These are phyloP conservation scores for Erysiphe pulchra DNA, from an alignment of 2,329 filamentous ascomycete genomes.

Conservation along the genomic window DNA sequence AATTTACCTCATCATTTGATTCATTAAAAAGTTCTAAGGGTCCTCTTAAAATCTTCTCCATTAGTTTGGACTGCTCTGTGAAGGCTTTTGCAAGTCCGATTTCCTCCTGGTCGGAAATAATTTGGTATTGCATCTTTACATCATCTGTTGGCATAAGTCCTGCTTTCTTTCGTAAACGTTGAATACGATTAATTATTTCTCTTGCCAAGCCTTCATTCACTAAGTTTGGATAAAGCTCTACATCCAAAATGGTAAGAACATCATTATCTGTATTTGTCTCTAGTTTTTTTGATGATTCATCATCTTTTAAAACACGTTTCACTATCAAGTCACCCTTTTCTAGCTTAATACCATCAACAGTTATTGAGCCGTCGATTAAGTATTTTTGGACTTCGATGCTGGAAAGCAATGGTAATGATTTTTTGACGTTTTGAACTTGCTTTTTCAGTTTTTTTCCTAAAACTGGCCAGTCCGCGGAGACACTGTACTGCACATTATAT, in stretches of 20 bases:
- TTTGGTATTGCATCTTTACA: slow-evolving; percentile 77
- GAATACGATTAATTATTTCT: slow-evolving; percentile 81
- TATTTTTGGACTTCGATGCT: slow-evolving; percentile 64
- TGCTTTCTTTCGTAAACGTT: slow-evolving; percentile 81
- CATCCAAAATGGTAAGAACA: slow-evolving; percentile 75
- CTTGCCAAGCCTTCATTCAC: slow-evolving; percentile 70
- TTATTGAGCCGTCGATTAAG: slow-evolving; percentile 44
- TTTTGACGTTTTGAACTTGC: slow-evolving; percentile 75
- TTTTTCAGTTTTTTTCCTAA: slow-evolving; percentile 96
- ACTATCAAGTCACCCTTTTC: slow-evolving; percentile 64
- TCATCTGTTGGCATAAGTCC: slow-evolving; percentile 80
- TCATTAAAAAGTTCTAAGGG: slow-evolving; percentile 45
- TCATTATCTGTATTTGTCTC: slow-evolving; percentile 78
- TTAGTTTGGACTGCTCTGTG: slow-evolving; percentile 35
- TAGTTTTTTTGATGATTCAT: slow-evolving; percentile 42
- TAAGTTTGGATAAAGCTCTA: slow-evolving; percentile 57
- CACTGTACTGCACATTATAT: slow-evolving; percentile 81
- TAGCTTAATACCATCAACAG: slow-evolving; percentile 67
- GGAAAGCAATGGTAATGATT: slow-evolving; percentile 54
- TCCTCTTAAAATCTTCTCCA: slow-evolving; percentile 55
- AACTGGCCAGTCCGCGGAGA: slow-evolving; percentile 75
- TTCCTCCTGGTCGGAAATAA: slow-evolving; percentile 54
- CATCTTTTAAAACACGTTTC: slow-evolving; percentile 51
- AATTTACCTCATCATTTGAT: slow-evolving; percentile 30
- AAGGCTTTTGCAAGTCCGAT: slow-evolving; percentile 49